Evolutionary conservation across 192 early-diverging fungal species (phyloP).

Genomic region (Thamnidium elegans): DNA sequence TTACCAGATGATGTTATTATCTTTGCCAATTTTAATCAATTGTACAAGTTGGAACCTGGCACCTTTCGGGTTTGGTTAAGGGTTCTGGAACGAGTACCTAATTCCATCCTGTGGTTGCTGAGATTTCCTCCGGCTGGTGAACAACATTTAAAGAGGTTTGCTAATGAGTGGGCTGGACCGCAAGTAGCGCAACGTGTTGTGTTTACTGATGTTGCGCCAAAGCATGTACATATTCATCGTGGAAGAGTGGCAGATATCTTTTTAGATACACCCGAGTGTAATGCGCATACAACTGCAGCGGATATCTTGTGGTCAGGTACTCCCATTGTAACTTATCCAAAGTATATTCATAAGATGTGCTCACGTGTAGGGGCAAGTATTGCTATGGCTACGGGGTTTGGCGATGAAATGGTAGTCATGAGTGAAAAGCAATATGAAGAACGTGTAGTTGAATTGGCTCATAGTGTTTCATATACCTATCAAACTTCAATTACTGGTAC

Average conservation of each 20-base stretch:
- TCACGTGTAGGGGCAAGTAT: slow-evolving; percentile 85
- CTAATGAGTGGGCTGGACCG: slow-evolving; percentile 69
- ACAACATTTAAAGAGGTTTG: slow-evolving; percentile 65
- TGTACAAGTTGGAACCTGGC: slow-evolving; percentile 90
- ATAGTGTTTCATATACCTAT: slow-evolving; percentile 46
- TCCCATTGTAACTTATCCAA: slow-evolving; percentile 86
- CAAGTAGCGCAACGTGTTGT: slow-evolving; percentile 77
- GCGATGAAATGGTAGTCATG: slow-evolving; percentile 62
- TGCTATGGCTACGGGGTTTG: slow-evolving; percentile 77
- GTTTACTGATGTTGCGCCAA: slow-evolving; percentile 82
- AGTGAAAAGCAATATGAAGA: slow-evolving; percentile 66
- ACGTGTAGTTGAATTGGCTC: slow-evolving; percentile 60
- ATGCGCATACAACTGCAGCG: slow-evolving; percentile 93
- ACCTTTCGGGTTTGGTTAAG: slow-evolving; percentile 84
- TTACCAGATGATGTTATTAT: slow-evolving; percentile 82
- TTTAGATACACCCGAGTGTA: slow-evolving; percentile 94
- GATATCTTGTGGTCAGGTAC: slow-evolving; percentile 95
- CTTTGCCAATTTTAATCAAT: slow-evolving; percentile 96
- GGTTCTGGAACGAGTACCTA: slow-evolving; percentile 77
- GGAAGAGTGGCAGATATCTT: slow-evolving; percentile 90
- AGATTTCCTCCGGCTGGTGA: slow-evolving; percentile 90
- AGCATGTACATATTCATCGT: slow-evolving; percentile 89
- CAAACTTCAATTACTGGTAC: slow-evolving; percentile 21
- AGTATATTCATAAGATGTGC: slow-evolving; percentile 88
- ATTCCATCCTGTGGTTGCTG: slow-evolving; percentile 86